Percentiles rank a stretch among this genome's conserved stretches.
These are phyloP conservation scores for Globisporangium cederbergense DNA, from an alignment of 352 stramenopile species.

Conservation along the genomic window DNA sequence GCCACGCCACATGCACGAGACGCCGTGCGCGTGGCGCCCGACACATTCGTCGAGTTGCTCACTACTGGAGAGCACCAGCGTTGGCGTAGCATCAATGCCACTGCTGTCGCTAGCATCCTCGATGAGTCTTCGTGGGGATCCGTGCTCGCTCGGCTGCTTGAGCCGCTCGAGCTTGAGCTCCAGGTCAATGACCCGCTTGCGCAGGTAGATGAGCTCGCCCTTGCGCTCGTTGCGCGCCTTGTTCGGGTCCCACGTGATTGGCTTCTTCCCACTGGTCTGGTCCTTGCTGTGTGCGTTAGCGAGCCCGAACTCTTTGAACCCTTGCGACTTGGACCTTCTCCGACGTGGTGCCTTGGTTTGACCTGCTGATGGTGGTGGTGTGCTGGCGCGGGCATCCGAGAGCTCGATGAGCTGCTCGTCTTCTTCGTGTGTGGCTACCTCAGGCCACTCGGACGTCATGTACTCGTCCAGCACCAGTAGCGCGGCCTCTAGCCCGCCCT, in stretches of 20 bases:
- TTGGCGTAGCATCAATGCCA: not conserved
- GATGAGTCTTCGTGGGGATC: not conserved
- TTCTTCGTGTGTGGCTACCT: not conserved
- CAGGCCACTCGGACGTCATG: conserved; percentile 3
- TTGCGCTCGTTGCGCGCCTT: conserved; percentile 21
- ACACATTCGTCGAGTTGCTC: not conserved
- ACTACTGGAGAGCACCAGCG: not conserved
- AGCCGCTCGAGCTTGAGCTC: conserved; percentile 15
- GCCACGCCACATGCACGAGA: conserved; percentile 14
- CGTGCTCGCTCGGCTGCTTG: not conserved
- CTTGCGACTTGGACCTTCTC: conserved; percentile 1
- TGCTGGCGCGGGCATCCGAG: not conserved
- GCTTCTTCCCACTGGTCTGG: not conserved
- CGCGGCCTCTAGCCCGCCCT: not conserved
- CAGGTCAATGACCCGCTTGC: conserved; percentile 18
- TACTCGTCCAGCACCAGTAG: conserved; percentile 6
- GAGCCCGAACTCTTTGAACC: not conserved
- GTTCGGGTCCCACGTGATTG: conserved; percentile 12
- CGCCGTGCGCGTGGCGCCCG: not conserved
- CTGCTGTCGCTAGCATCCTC: not conserved
- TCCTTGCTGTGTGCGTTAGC: not conserved
- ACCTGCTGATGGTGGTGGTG: not conserved
- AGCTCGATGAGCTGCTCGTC: not conserved
- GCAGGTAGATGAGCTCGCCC: conserved; percentile 17
- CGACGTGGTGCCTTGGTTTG: not conserved